Conservation (phyloP, 352 stramenopile species). For the Pseudoperonospora humuli region DNA sequence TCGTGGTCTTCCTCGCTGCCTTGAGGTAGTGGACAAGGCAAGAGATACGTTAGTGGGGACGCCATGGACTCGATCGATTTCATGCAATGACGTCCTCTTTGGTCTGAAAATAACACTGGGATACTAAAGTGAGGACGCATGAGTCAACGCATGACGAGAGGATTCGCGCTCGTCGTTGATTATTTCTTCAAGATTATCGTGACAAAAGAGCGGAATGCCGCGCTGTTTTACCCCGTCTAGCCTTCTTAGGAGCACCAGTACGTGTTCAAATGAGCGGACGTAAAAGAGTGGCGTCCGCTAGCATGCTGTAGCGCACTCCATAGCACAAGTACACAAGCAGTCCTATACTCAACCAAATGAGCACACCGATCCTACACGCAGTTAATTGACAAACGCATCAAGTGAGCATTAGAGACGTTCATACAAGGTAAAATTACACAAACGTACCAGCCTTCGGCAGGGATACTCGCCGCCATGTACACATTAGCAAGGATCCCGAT, state of each 20-base stretch:
- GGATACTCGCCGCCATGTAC: constrained; percentile 58
- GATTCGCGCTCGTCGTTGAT: no score
- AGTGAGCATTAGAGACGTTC: constrained; percentile 3
- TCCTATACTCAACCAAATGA: constrained; percentile 59
- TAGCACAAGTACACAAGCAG: constrained; percentile 71
- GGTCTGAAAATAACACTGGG: no score
- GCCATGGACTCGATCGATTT: no score
- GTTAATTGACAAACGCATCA: not conserved
- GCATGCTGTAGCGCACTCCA: constrained; percentile 65
- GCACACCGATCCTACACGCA: constrained; percentile 50
- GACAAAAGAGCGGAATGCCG: no score
- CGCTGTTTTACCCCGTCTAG: no score
- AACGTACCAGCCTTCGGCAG: constrained; percentile 44
- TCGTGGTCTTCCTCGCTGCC: no score
- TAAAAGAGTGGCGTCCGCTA: constrained; percentile 24
- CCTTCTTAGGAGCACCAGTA: constrained; percentile 14
- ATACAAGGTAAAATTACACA: not conserved
- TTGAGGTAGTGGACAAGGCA: no score
- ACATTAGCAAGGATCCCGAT: constrained; percentile 59
- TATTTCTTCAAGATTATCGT: no score
- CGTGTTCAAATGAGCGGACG: constrained; percentile 25
- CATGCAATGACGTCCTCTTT: no score
- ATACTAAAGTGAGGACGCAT: no score
- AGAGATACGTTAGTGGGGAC: no score
- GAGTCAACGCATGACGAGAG: no score